Evolutionary conservation across 192 early-diverging fungal genomes (phyloP).

Genomic region (Coemansia sp.): DNA sequence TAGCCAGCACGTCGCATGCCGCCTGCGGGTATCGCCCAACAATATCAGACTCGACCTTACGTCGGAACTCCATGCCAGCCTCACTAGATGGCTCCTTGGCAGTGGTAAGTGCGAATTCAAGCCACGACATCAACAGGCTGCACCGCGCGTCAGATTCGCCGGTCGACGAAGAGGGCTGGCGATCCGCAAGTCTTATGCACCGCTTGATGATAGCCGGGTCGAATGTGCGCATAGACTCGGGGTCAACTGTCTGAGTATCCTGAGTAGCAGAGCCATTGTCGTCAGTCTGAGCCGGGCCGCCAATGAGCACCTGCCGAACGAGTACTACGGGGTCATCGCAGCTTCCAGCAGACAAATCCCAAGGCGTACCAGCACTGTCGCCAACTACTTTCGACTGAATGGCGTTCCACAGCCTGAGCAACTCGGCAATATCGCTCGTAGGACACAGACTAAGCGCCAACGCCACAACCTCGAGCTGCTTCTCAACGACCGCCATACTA

Average conservation of each 20-base stretch:
- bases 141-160: neutral
- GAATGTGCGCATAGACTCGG: constrained; percentile 36
- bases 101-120: constrained; percentile 40
- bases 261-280: neutral
- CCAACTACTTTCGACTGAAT: constrained; percentile 5
- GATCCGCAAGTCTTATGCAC: constrained; percentile 15
- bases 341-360: neutral
- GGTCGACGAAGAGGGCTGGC: neutral
- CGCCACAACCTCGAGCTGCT: constrained; percentile 27
- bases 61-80: neutral
- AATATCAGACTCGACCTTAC: constrained; percentile 25
- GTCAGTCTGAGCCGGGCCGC: neutral
- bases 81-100: constrained; percentile 14
- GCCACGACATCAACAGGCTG: constrained; percentile 42
- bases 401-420: constrained; percentile 26
- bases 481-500: neutral
- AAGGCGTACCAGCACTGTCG: neutral
- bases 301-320: neutral
- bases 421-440: constrained; percentile 22
- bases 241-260: constrained; percentile 1
- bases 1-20: constrained; percentile 10
- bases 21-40: constrained; percentile 9
- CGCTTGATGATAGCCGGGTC: constrained; percentile 45
- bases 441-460: constrained; percentile 43
- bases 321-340: neutral